Conservation (phyloP, 495 filamentous ascomycete species). For the Pseudotulostoma volvatum region DNA sequence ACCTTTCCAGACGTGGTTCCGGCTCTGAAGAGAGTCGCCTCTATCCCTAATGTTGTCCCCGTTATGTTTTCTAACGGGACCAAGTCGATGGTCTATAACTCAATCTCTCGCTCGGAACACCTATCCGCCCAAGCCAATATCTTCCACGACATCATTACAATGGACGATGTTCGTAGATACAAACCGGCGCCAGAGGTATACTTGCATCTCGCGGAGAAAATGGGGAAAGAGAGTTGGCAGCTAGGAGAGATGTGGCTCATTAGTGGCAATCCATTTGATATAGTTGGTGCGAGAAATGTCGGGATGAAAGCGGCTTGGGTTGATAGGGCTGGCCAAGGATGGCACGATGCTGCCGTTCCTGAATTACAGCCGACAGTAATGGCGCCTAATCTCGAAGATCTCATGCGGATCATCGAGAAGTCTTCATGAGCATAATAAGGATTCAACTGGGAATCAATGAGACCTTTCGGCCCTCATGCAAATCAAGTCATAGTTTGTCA, state of each 20-base stretch:
- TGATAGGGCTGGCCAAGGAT: constrained; percentile 35
- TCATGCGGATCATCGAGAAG: constrained; percentile 16
- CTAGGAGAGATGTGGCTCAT: constrained; percentile 52
- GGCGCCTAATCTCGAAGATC: constrained; percentile 16
- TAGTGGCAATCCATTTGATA: constrained; percentile 67
- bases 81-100: constrained; percentile 42
- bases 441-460: constrained; percentile 2
- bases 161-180: constrained; percentile 42
- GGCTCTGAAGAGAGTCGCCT: constrained; percentile 29
- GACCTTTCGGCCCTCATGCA: too few species aligned
- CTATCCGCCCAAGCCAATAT: constrained; percentile 31
- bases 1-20: constrained; percentile 52
- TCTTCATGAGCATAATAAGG: constrained; percentile 3
- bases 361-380: constrained; percentile 16
- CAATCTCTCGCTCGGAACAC: constrained; percentile 37
- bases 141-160: constrained; percentile 44
- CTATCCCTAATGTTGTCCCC: constrained; percentile 25
- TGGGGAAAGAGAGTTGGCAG: constrained; percentile 35
- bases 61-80: constrained; percentile 69
- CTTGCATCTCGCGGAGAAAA: constrained; percentile 35
- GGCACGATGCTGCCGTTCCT: constrained; percentile 20
- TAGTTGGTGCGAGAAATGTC: constrained; percentile 30
- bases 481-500: constrained; percentile 23
- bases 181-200: constrained; percentile 59
- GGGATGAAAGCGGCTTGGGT: constrained; percentile 53